phyloP scores from a whole-genome alignment of 2,329 filamentous ascomycete genomes.

The Penicillium sp. region DNA sequence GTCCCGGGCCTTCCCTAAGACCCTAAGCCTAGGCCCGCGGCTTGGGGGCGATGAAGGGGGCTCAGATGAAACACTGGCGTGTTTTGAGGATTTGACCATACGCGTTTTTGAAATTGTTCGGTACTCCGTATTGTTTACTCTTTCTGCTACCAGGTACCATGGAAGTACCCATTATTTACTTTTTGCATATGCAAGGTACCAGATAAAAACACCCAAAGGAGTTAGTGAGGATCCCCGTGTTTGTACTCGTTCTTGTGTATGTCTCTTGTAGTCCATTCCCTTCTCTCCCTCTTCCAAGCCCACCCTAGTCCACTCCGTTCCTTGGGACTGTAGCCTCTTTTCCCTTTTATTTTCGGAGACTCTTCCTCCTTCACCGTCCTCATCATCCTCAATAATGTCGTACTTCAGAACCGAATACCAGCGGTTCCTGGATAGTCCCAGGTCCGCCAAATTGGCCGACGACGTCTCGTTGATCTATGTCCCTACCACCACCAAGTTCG shows the following conservation, averaged over 20 bases:
- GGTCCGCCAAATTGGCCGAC: constrained; percentile 58
- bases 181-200: constrained; percentile 7
- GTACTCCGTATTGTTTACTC: background rate
- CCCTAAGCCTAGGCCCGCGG: constrained; percentile 3
- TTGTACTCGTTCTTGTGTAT: background rate
- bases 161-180: too few species aligned
- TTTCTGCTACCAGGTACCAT: too few species aligned
- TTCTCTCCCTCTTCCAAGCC: constrained; percentile 8
- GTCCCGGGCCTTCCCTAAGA: background rate
- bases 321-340: background rate
- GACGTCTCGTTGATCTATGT: constrained; percentile 79
- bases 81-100: constrained; percentile 16
- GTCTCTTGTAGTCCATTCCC: background rate
- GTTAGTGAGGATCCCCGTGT: constrained; percentile 2
- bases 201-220: constrained; percentile 9
- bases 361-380: background rate
- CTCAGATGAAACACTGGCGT: constrained; percentile 27
- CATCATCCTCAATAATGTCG: constrained; percentile 43
- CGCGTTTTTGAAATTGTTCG: constrained; percentile 2
- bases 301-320: background rate
- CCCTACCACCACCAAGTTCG: constrained; percentile 74
- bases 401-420: constrained; percentile 56
- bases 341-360: background rate
- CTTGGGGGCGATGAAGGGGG: background rate
- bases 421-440: constrained; percentile 67